These are phyloP conservation scores for Parastagonospora nodorum DNA, from an alignment of 2,329 filamentous ascomycete genomes.

Conservation along the genomic window DNA sequence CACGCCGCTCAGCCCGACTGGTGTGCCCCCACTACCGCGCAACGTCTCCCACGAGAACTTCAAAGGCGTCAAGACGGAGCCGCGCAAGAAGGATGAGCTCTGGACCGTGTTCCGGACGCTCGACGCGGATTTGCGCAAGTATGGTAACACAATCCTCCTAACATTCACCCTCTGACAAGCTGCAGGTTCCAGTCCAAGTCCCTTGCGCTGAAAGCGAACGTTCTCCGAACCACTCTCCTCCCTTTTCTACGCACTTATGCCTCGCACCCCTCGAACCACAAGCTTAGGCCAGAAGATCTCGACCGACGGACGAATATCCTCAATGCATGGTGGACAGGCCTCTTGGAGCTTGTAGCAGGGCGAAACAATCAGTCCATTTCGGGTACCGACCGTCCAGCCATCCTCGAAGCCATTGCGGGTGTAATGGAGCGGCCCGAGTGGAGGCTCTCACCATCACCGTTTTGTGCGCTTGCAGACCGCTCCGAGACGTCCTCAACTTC, in stretches of 20 bases:
- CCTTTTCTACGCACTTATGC: constrained; percentile 77
- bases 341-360: constrained; percentile 81
- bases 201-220: constrained; percentile 73
- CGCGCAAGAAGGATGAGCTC: constrained; percentile 69
- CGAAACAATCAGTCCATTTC: constrained; percentile 76
- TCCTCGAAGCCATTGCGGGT: constrained; percentile 77
- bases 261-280: constrained; percentile 68
- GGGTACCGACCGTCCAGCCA: constrained; percentile 79
- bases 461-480: constrained; percentile 66
- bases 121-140: constrained; percentile 72
- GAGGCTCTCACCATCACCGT: constrained; percentile 72
- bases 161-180: constrained; percentile 6
- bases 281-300: constrained; percentile 76
- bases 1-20: constrained; percentile 37
- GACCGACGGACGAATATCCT: constrained; percentile 79
- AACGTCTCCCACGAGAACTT: constrained; percentile 49
- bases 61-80: constrained; percentile 45
- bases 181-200: constrained; percentile 72
- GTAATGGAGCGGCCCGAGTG: constrained; percentile 91
- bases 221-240: constrained; percentile 73
- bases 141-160: constrained; percentile 23
- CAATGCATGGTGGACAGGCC: constrained; percentile 87
- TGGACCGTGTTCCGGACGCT: constrained; percentile 71
- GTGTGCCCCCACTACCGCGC: constrained; percentile 50
- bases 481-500: constrained; percentile 51